Conservation (phyloP, 1,284 basidiomycete species). For the Cryptococcus maquisensis region DNA sequence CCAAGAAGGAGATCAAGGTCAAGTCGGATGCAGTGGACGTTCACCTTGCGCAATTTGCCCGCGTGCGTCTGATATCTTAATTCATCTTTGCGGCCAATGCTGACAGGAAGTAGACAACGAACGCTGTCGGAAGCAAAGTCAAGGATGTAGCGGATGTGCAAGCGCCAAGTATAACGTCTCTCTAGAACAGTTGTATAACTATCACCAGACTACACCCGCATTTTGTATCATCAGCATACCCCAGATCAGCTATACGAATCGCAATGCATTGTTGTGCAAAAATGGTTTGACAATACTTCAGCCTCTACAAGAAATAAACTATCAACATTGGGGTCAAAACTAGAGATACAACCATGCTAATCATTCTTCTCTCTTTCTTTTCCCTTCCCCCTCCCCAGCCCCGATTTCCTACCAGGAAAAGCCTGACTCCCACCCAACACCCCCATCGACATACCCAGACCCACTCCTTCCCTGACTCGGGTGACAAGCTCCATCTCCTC, state of each 20-base stretch:
- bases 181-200: not conserved
- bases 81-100: not conserved
- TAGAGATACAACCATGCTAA: not conserved
- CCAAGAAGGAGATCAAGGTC: constrained; percentile 39
- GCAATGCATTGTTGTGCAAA: too few species aligned
- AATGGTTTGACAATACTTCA: not conserved
- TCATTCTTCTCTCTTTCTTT: constrained; percentile 14
- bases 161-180: not conserved
- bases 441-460: constrained; percentile 1
- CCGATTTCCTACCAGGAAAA: not conserved
- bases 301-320: not conserved
- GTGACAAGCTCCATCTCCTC: constrained; percentile 15
- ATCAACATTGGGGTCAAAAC: not conserved
- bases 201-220: too few species aligned
- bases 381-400: constrained; percentile 1
- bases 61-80: constrained; percentile 20
- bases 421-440: not conserved
- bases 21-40: constrained; percentile 36
- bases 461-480: constrained; percentile 5
- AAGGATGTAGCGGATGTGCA: constrained; percentile 19
- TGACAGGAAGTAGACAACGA: constrained; percentile 17
- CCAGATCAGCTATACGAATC: too few species aligned
- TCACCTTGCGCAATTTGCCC: constrained; percentile 32
- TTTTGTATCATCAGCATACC: too few species aligned
- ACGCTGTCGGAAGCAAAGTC: constrained; percentile 21